Evolutionary conservation across 1,284 basidiomycete species (phyloP), one percentile per base, ranked within the genome.

Genomic region (Cerioporus squamosus): DNA sequence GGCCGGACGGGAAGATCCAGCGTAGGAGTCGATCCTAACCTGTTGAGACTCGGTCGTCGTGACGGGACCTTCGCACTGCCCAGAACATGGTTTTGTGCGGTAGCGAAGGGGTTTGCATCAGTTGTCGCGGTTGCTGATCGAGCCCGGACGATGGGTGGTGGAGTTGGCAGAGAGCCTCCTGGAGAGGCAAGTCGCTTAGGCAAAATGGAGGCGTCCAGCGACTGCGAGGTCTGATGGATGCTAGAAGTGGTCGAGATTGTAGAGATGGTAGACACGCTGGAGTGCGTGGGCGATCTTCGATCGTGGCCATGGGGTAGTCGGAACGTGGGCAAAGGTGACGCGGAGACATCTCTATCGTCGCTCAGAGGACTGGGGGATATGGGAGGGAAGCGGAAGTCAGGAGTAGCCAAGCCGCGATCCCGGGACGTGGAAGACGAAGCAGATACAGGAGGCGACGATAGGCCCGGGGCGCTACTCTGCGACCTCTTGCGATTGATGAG

Each of bases 101-200:
- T 60, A 36, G 57, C 53, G 15, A 60, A 59, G 2, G 57, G 49
- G 7, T 64, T 56, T 14, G 66, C 56, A 5, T 75, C 72, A 45
- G 77, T 77, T 15, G 79, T 69, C 2, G 79, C 75, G 9, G 82
- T 84, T 7, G 83, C 78, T 9, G 85, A 86, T 39, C 81, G 79
- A 24, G 81, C 75, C 53, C 84, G 78, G 23, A 75, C 69, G 17
- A 85, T 73, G 0, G 75, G 71, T 18, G 77, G 72, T 14, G 77
- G 72, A 3, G 70, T 65, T 18, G 76, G 68, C 6, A 74, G 67
- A 23, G 73, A 68, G 20, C 68, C 70, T 8, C 69, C 68, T 12
- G 68, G 71, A 49, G 74, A 72, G 15, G 72, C 69, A 14, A 74
- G 74, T 44, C 75, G 71, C 12, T 70, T 61, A 38, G 68, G 72